phyloP scores from a whole-genome alignment of 1,139 yeast species.

The Tardiomyces blankii region DNA sequence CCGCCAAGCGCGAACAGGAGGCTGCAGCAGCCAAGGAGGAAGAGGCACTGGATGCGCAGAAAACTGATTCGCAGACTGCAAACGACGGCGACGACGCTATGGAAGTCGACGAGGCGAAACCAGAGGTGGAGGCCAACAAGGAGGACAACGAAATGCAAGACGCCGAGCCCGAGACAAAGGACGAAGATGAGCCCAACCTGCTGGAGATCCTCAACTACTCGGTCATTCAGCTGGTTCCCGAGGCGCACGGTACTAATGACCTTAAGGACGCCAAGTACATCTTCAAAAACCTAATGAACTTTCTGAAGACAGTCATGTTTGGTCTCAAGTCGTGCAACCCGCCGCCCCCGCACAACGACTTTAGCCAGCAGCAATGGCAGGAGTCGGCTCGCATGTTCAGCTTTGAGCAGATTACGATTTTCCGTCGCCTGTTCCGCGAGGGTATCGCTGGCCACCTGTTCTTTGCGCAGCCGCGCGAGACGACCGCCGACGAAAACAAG shows the following conservation, averaged over 20 bases:
- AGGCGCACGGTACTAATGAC: conserved; percentile 41
- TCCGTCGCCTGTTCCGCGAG: conserved; percentile 70
- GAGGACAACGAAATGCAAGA: conserved; percentile 3
- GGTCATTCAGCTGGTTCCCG: conserved; percentile 38
- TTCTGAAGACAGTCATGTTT: conserved; percentile 79
- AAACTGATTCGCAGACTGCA: conserved; percentile 2
- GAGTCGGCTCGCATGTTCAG: conserved; percentile 78
- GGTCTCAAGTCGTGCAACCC: conserved; percentile 89
- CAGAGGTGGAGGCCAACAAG: conserved; percentile 4
- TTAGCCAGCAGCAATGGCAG: conserved; percentile 67
- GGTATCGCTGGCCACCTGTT: conserved; percentile 74
- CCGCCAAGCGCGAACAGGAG: conserved; percentile 9
- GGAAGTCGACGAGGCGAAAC: conserved; percentile 9
- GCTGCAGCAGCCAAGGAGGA: not conserved
- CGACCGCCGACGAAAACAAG: conserved; percentile 1
- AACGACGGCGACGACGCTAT: conserved; percentile 1
- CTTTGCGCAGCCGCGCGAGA: conserved; percentile 44
- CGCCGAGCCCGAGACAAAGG: conserved; percentile 1
- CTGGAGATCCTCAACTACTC: conserved; percentile 36
- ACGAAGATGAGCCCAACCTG: conserved; percentile 26
- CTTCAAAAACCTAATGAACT: conserved; percentile 82
- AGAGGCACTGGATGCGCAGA: conserved; percentile 3
- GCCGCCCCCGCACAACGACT: conserved; percentile 57
- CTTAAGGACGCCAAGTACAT: conserved; percentile 80
- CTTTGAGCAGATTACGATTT: conserved; percentile 69